Conservation (phyloP, 306 rosid species). For the Medicago truncatula region DNA sequence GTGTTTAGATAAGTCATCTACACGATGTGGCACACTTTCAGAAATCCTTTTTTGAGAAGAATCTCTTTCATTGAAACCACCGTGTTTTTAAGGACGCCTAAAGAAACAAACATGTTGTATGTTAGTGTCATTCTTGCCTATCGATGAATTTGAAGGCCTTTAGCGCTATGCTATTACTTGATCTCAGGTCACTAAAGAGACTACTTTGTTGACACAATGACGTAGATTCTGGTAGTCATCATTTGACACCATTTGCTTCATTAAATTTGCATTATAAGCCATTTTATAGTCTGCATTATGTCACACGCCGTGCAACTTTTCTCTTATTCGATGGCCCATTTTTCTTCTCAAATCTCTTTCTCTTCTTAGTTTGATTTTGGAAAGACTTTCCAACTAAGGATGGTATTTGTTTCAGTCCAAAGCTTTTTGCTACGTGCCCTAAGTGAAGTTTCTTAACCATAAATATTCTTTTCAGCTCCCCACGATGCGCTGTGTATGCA, state of each 20-base stretch:
- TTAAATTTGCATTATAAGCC: background rate
- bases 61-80: background rate
- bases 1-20: background rate
- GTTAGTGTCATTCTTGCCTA: background rate
- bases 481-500: conserved; percentile 90
- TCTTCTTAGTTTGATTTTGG: conserved; percentile 73
- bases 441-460: conserved; percentile 93
- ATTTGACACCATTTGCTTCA: conserved; percentile 13
- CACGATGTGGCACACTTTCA: background rate
- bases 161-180: background rate
- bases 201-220: too few species aligned
- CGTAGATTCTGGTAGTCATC: conserved; percentile 25
- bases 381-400: conserved; percentile 75
- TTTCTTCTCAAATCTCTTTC: conserved; percentile 61
- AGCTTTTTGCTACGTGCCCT: conserved; percentile 94
- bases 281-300: conserved; percentile 26
- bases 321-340: conserved; percentile 59
- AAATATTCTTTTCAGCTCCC: conserved; percentile 82
- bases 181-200: conserved; percentile 4
- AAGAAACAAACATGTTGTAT: background rate
- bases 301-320: conserved; percentile 47
- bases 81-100: background rate
- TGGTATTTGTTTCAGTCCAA: conserved; percentile 84
- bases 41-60: background rate
- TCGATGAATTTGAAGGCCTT: background rate